Base-by-base conservation (phyloP, 2,329 filamentous ascomycete genomes). In the Cordyceps militaris region DNA sequence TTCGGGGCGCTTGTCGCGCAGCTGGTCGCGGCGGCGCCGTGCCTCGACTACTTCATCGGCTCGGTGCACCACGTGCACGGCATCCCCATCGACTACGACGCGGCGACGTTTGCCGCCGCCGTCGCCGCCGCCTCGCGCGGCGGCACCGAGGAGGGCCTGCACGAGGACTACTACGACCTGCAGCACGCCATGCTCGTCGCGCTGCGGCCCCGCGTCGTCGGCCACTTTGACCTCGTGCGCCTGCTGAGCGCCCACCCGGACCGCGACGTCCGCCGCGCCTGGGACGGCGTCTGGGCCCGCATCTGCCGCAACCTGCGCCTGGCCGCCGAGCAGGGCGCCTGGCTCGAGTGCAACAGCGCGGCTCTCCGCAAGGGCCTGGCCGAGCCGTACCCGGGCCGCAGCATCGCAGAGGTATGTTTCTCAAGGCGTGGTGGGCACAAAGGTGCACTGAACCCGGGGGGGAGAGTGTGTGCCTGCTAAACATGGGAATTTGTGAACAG, bases 151-250 rank as follows among this genome's bases (percentile, higher is more conserved):
- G 85, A 91, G 70, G 72, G 71, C n/a, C 76, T 97, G 23, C 93
- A 87, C 66, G 84, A 84, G 67, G 83, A 85, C 62, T 99, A 97
- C 74, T 97, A 96, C 69, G 92, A 97, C 70, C 77, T 86, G 63
- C 94, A 97, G 75, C 80, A 81, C 60, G 83, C 85, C 21, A 96
- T 99, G 92, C 77, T 99, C 48, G 71, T 73, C 56, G 77, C 81
- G 8, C 72, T 96, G 62, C 76, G 76, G 63, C 94, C 94, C 32
- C 82, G 83, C 8, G 80, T 99, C 13, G 87, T 99, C 4, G 94
- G 92, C 0, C 94, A 99, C 73, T 96, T 99, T 69, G 94, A 99
- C 73, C 82, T 99, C 21, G 87, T 97, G 56, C 79, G 93, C 13
- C 74, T 99, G 62, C 79, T 94, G 69, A 91, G 88, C 65, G 80